A percentile compares a stretch with the other conserved stretches of the same genome.
Conservation (phyloP, 192 early-diverging fungal species). For the Umbelopsis vinacea region DNA sequence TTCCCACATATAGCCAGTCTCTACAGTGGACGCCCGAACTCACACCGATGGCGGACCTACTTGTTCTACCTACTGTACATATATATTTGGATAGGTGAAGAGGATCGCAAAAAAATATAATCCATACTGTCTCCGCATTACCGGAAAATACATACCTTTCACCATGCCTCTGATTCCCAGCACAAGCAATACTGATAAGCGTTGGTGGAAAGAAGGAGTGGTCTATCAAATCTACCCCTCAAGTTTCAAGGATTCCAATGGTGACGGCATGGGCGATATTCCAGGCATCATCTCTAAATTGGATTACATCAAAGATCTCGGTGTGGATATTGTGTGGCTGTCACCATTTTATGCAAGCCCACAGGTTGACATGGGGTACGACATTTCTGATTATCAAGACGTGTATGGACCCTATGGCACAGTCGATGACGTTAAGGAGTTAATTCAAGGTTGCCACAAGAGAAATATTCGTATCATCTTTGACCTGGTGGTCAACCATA, state of each 20-base stretch:
- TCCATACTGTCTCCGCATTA: too few species aligned
- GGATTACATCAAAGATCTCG: background rate
- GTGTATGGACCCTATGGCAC: background rate
- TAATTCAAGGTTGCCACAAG: background rate
- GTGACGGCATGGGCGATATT: slow-evolving; percentile 15
- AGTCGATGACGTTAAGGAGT: background rate
- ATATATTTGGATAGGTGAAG: background rate
- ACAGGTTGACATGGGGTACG: slow-evolving; percentile 16
- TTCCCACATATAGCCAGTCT: background rate
- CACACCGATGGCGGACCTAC: background rate
- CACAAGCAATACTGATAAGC: background rate
- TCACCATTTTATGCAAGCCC: slow-evolving; percentile 7
- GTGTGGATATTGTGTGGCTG: background rate
- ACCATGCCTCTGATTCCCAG: background rate
- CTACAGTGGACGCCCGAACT: background rate
- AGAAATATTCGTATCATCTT: slow-evolving; percentile 5
- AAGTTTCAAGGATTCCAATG: slow-evolving; percentile 19
- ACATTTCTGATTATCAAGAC: slow-evolving; percentile 12
- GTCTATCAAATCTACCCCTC: slow-evolving; percentile 18
- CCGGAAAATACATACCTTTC: too few species aligned
- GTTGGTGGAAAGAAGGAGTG: slow-evolving; percentile 12
- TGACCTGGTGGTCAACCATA: slow-evolving; percentile 15
- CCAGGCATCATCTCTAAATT: slow-evolving; percentile 6
- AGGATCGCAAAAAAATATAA: too few species aligned
- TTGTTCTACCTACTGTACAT: background rate